Evolutionary conservation across 768 basidiomycete species (phyloP).

Genomic region (Plicaturopsis crispa): DNA sequence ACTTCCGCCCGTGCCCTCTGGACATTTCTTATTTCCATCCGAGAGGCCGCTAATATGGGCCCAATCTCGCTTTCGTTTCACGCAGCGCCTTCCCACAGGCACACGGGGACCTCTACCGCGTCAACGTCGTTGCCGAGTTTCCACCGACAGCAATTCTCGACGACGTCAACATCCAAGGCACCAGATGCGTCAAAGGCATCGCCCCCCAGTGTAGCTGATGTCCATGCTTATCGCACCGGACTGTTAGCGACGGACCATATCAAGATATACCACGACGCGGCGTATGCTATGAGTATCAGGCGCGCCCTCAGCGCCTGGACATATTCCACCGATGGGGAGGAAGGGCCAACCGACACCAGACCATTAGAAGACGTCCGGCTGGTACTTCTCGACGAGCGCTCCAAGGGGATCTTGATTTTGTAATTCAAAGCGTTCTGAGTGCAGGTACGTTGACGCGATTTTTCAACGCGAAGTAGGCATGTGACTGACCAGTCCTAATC

Average conservation of each 20-base stretch:
- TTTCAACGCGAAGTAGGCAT: too few relatives aligned
- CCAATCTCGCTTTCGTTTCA: slow-evolving; percentile 44
- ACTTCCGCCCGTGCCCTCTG: slow-evolving; percentile 37
- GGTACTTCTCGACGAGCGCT: slow-evolving; percentile 38
- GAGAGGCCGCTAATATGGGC: slow-evolving; percentile 29
- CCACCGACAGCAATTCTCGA: slow-evolving; percentile 16
- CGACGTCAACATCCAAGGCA: slow-evolving; percentile 10
- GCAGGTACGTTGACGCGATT: too few relatives aligned
- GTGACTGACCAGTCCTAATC: too few relatives aligned
- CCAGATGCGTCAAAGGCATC: background rate
- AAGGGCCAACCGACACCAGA: slow-evolving; percentile 27
- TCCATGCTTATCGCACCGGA: slow-evolving; percentile 2
- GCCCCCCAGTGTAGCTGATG: background rate
- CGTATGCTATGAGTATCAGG: slow-evolving; percentile 39
- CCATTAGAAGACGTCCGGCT: slow-evolving; percentile 41
- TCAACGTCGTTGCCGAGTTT: slow-evolving; percentile 10
- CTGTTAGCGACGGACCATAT: slow-evolving; percentile 38
- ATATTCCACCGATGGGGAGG: slow-evolving; percentile 15
- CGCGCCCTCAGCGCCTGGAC: slow-evolving; percentile 44
- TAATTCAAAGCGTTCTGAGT: too few relatives aligned
- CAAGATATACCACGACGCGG: slow-evolving; percentile 52
- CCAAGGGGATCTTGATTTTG: slow-evolving; percentile 36
- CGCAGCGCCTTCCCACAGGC: slow-evolving; percentile 15
- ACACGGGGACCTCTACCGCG: slow-evolving; percentile 9
- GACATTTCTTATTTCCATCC: slow-evolving; percentile 37